Evolutionary conservation across 2,329 filamentous ascomycete species (phyloP).

Genomic region (Mycocentrospora acerina): DNA sequence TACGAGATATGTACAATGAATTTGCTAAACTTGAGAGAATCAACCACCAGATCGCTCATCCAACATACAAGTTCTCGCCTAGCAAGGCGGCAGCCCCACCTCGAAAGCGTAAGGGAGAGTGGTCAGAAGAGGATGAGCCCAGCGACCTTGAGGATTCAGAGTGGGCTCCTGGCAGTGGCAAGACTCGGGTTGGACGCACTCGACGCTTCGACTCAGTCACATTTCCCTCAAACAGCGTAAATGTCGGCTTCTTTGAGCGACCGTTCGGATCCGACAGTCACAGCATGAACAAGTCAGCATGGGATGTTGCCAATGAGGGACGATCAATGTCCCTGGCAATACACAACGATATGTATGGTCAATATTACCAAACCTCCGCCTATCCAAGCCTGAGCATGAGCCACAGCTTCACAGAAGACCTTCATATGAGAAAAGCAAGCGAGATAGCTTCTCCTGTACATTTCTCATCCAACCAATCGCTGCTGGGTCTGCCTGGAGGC

Average conservation of each 20-base stretch:
- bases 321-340: conserved; percentile 48
- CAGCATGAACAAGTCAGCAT: conserved; percentile 50
- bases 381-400: conserved; percentile 42
- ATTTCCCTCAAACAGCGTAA: conserved; percentile 27
- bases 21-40: conserved; percentile 78
- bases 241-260: conserved; percentile 28
- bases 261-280: conserved; percentile 29
- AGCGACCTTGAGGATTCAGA: conserved; percentile 47
- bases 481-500: conserved; percentile 44
- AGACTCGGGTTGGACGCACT: conserved; percentile 20
- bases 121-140: conserved; percentile 41
- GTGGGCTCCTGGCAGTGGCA: conserved; percentile 36
- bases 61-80: conserved; percentile 91
- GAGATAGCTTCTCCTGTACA: conserved; percentile 28
- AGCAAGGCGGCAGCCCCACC: conserved; percentile 60
- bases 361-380: conserved; percentile 55
- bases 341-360: conserved; percentile 47
- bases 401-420: conserved; percentile 31
- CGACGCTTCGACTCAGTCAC: conserved; percentile 28
- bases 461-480: conserved; percentile 32
- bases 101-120: conserved; percentile 52
- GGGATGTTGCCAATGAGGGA: conserved; percentile 55
- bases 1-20: conserved; percentile 74
- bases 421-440: conserved; percentile 48
- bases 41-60: conserved; percentile 83